phyloP scores from a whole-genome alignment of 345 rosid genomes.

The Eucalyptus virginea region DNA sequence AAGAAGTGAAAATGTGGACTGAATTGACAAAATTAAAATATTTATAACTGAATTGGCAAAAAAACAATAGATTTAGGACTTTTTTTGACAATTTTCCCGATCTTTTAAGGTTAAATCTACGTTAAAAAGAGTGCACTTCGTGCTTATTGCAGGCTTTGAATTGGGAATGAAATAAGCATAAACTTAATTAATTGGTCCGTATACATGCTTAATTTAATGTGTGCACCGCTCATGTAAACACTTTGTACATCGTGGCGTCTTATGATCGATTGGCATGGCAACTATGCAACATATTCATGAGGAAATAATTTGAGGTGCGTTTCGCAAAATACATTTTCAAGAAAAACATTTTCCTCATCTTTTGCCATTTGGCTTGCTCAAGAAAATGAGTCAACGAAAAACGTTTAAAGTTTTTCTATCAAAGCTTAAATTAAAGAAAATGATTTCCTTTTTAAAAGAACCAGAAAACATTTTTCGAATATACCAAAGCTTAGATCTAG shows the following conservation, averaged over 20 bases:
- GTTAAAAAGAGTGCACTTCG: not conserved
- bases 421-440: too few relatives aligned
- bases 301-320: not conserved
- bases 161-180: not conserved
- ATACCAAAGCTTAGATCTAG: fast-evolving
- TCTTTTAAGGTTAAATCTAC: too few relatives aligned
- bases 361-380: fast-evolving
- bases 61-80: too few relatives aligned
- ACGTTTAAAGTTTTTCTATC: too few relatives aligned
- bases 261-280: not conserved
- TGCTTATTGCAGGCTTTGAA: not conserved
- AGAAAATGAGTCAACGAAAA: too few relatives aligned
- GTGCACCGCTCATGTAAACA: not conserved
- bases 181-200: not conserved
- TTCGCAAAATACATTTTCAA: too few relatives aligned
- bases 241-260: not conserved
- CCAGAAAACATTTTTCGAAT: fast-evolving
- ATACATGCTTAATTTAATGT: not conserved
- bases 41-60: too few relatives aligned
- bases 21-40: fast-evolving
- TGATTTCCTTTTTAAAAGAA: too few relatives aligned
- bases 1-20: too few relatives aligned
- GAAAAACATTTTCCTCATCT: too few relatives aligned
- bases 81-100: fast-evolving
- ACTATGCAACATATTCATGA: not conserved